Evolutionary conservation across 345 rosid genomes (phyloP).

Genomic region (Leavenworthia alabamica): DNA sequence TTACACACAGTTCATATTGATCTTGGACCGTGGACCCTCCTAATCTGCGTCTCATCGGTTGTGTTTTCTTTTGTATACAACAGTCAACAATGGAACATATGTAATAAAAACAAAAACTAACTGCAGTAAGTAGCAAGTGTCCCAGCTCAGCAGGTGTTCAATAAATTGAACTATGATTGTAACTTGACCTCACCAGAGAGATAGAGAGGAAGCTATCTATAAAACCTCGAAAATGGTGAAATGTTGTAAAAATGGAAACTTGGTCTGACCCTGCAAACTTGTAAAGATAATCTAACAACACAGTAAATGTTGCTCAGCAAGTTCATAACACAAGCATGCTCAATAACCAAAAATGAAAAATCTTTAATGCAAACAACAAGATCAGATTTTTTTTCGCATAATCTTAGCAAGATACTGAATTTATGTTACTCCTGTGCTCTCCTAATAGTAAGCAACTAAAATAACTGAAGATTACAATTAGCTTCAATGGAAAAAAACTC

Average conservation of each 20-base stretch:
- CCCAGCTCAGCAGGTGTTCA: conserved; percentile 9
- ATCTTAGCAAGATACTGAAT: conserved; percentile 5
- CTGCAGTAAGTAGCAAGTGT: conserved; percentile 1
- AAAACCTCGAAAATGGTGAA: background rate
- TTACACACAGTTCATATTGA: background rate
- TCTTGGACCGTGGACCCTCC: background rate
- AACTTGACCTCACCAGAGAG: conserved; percentile 17
- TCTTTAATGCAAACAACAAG: background rate
- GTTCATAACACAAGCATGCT: background rate
- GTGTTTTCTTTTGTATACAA: background rate
- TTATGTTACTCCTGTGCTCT: background rate
- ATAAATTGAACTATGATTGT: background rate
- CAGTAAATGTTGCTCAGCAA: background rate
- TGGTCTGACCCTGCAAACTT: conserved; percentile 16
- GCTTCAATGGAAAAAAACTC: background rate
- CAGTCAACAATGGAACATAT: background rate
- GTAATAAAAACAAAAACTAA: conserved; percentile 1
- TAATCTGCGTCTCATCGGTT: background rate
- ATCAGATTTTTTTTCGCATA: background rate
- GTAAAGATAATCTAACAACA: conserved; percentile 9
- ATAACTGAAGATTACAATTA: too few species aligned
- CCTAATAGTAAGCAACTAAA: conserved; percentile 7
- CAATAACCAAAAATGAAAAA: background rate
- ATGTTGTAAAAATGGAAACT: background rate
- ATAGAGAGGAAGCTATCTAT: background rate